Percentiles rank a stretch among this genome's conserved stretches.
These are phyloP conservation scores for Pseudocercospora fuligena DNA, from an alignment of 2,329 filamentous ascomycete genomes.

Conservation along the genomic window DNA sequence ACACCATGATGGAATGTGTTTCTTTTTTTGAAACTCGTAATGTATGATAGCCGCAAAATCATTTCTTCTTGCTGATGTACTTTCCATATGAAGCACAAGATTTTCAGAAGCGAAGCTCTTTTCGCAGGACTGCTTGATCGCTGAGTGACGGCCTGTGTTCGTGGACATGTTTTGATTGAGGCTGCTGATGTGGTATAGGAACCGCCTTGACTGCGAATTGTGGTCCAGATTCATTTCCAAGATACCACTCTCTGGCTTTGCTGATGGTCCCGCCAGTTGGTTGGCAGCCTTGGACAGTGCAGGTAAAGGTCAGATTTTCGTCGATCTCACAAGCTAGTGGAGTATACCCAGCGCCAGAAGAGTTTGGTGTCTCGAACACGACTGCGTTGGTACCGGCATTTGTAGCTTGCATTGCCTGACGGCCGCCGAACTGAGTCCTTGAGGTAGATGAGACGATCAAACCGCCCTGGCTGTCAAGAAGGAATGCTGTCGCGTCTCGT, in stretches of 20 bases:
- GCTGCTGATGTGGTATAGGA: neutral
- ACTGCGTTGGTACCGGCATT: slow-evolving; percentile 10
- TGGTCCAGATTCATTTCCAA: neutral
- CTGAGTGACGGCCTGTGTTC: neutral
- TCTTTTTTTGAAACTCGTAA: neutral
- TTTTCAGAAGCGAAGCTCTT: neutral
- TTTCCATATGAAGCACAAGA: neutral
- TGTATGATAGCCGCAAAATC: neutral
- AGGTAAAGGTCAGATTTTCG: neutral
- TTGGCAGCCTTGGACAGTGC: neutral
- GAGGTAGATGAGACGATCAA: neutral
- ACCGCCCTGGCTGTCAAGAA: neutral
- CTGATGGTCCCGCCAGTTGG: neutral
- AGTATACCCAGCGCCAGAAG: neutral
- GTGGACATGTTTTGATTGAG: neutral
- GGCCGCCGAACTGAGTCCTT: neutral
- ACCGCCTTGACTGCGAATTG: neutral
- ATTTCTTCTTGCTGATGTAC: neutral
- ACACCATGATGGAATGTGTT: neutral
- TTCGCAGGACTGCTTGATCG: neutral
- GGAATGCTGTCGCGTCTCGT: neutral
- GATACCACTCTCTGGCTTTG: slow-evolving; percentile 2
- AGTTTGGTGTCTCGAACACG: slow-evolving; percentile 6
- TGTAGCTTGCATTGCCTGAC: slow-evolving; percentile 14
- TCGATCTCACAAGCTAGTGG: slow-evolving; percentile 6